Evolutionary conservation across 2,329 filamentous ascomycete genomes (phyloP).

Genomic region (Thelonectria blattea): DNA sequence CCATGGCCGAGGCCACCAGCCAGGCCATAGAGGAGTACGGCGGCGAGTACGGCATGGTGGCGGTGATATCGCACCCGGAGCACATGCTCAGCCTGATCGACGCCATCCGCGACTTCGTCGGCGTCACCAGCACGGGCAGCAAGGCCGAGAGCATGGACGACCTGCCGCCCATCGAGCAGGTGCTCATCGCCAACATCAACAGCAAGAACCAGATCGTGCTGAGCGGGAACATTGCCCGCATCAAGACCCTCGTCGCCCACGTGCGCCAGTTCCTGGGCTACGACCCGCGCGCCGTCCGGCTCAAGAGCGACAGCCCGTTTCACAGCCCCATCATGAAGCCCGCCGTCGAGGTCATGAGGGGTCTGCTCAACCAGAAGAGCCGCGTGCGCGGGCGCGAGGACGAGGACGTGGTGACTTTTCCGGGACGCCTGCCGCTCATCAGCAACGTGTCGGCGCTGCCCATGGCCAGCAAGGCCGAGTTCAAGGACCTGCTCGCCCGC

Average conservation of each 20-base stretch:
- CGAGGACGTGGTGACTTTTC: conserved; percentile 75
- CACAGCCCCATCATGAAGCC: conserved; percentile 92
- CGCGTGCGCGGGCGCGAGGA: conserved; percentile 58
- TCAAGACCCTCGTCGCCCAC: conserved; percentile 81
- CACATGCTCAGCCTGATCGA: conserved; percentile 73
- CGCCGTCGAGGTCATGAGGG: conserved; percentile 75
- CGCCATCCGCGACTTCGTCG: conserved; percentile 80
- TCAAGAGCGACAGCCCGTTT: conserved; percentile 89
- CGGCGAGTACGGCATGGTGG: conserved; percentile 93
- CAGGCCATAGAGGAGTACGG: conserved; percentile 70
- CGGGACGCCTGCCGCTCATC: conserved; percentile 76
- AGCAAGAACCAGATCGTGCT: conserved; percentile 96
- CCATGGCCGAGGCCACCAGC: conserved; percentile 79
- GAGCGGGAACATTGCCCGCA: conserved; percentile 83
- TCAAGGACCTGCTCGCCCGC: conserved; percentile 79
- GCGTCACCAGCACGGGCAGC: conserved; percentile 64
- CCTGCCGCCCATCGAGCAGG: conserved; percentile 80
- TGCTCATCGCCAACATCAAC: conserved; percentile 92
- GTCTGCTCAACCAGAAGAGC: conserved; percentile 67
- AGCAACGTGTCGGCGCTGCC: conserved; percentile 86
- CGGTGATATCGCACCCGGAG: conserved; percentile 83
- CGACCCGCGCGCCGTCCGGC: conserved; percentile 83
- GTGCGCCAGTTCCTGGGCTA: conserved; percentile 89
- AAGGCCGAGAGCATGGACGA: conserved; percentile 68
- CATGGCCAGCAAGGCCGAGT: conserved; percentile 73